Base-by-base conservation (phyloP, 305 asterid species). In the Fraxinus greggii region DNA sequence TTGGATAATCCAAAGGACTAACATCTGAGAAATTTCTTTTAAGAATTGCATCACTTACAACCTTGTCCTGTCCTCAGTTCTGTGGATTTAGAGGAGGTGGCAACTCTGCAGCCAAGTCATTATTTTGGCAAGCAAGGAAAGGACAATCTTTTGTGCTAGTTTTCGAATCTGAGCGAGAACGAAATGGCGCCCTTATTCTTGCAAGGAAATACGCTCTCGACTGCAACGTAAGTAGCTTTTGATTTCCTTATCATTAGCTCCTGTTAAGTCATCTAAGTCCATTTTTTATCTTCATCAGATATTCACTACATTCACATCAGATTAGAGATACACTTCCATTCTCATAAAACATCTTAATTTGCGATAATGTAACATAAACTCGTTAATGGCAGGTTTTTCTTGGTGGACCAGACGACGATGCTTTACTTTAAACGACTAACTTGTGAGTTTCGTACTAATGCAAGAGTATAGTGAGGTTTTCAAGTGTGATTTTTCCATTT, bases 61-160 rank as follows among this genome's bases (percentile, higher is more conserved):
- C 6, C 7, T 19, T 45, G 7, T 42, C 35, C 38, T 29, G 35
- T 63, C 70, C 51, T 77, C 89, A 95, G 98, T 90, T 94, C 59
- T 94, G 95, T 78, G 99, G 99, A 80, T 96, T 96, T 83, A 90
- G 99, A 89, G 99, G 99, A 70, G 99, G 99, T 0, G 99, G 99
- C 73, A 96, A 94, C 88, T 88, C 98, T 42, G 97, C 99, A 23
- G 92, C 97, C 28, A 96, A 96, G 89, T 92, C 98, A 13, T 89
- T 96, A 80, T 96, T 87, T 85, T 96, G 99, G 99, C 98, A 90
- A 87, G 93, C 98, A 42, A 89, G 98, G 24, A 96, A 91, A 87
- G 97, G 98, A 38, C 98, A 94, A 76, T 90, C 94, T 10, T 96
- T 93, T 77, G 98, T 96, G 85, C 87, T 96, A 24, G 97, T 93